These are phyloP conservation scores for Trametes coccinea DNA, from an alignment of 768 basidiomycete genomes.

Conservation along the genomic window DNA sequence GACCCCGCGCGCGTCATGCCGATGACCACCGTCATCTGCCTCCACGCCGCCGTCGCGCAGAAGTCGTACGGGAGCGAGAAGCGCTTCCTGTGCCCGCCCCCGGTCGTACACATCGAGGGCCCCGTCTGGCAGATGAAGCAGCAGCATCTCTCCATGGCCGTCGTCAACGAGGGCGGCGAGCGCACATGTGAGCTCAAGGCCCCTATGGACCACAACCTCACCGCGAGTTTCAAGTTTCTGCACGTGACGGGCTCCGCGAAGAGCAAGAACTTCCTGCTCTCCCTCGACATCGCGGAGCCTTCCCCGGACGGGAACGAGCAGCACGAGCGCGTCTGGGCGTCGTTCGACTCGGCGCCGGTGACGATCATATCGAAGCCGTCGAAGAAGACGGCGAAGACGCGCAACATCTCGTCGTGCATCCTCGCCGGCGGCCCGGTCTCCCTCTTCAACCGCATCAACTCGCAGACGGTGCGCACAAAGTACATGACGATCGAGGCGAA, in stretches of 20 bases:
- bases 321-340: slow-evolving; percentile 79
- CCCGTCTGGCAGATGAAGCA: slow-evolving; percentile 82
- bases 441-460: slow-evolving; percentile 94
- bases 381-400: slow-evolving; percentile 95
- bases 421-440: slow-evolving; percentile 87
- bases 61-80: slow-evolving; percentile 97
- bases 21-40: slow-evolving; percentile 88
- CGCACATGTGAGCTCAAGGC: slow-evolving; percentile 85
- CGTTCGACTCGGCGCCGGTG: slow-evolving; percentile 89
- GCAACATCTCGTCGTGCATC: slow-evolving; percentile 89
- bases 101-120: slow-evolving; percentile 89
- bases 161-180: slow-evolving; percentile 81
- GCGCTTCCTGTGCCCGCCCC: slow-evolving; percentile 91
- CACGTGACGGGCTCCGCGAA: slow-evolving; percentile 89
- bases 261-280: slow-evolving; percentile 86
- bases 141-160: slow-evolving; percentile 82
- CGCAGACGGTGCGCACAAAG: slow-evolving; percentile 94
- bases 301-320: slow-evolving; percentile 43
- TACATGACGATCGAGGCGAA: slow-evolving; percentile 93
- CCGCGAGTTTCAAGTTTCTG: slow-evolving; percentile 87
- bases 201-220: slow-evolving; percentile 79
- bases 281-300: slow-evolving; percentile 82
- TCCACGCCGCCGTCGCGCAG: slow-evolving; percentile 92
- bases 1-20: slow-evolving; percentile 75
- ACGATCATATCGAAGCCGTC: slow-evolving; percentile 97